Conservation (phyloP, 177 flowering plant genomes). For the Vitis hybrid region DNA sequence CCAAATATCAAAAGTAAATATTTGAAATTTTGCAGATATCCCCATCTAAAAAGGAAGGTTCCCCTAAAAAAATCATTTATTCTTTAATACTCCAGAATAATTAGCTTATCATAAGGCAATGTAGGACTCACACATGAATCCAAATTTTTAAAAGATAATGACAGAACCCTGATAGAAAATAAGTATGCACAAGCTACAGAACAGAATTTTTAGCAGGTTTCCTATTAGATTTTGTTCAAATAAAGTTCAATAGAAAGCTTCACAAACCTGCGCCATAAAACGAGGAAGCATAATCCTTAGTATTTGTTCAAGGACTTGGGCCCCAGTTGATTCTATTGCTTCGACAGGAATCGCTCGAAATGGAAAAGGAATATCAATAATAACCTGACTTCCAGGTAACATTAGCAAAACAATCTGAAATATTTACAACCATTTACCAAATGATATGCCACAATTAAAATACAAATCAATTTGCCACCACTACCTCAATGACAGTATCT, state of each 20-base stretch:
- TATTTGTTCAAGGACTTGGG: constrained; percentile 78
- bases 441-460: not conserved
- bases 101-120: not conserved
- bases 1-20: not conserved
- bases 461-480: constrained; percentile 8
- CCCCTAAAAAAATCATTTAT: too few relatives aligned
- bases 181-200: not conserved
- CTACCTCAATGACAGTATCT: constrained; percentile 78
- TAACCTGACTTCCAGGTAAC: constrained; percentile 43
- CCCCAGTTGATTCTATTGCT: constrained; percentile 75
- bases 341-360: constrained; percentile 66
- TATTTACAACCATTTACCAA: not conserved
- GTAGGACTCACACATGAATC: too few relatives aligned
- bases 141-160: not conserved
- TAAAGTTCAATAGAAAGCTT: not conserved
- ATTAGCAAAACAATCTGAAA: not conserved
- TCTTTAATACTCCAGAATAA: not conserved
- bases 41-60: too few relatives aligned
- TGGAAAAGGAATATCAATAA: constrained; percentile 75
- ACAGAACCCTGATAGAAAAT: not conserved
- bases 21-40: not conserved
- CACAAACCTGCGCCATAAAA: constrained; percentile 73
- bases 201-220: not conserved
- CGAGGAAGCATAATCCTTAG: constrained; percentile 81
- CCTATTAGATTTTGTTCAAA: not conserved